These are phyloP conservation scores for Suaeda aralocaspica DNA, from an alignment of 148 eudicot genomes.

Conservation along the genomic window DNA sequence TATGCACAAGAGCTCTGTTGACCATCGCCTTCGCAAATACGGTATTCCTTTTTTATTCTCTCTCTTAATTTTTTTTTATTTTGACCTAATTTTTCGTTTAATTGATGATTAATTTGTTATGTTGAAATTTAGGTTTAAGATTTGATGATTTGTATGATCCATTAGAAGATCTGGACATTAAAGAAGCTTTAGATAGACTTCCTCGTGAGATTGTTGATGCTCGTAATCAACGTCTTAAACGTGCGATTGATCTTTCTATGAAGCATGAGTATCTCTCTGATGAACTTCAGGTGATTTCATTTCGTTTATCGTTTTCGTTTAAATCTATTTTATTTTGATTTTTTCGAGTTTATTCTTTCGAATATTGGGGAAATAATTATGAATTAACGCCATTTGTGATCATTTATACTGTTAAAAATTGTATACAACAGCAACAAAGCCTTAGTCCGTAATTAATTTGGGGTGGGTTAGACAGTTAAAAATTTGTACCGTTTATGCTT, in stretches of 20 bases:
- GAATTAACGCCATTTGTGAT: too few species aligned
- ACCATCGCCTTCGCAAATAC: slow-evolving; percentile 65
- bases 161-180: slow-evolving; percentile 64
- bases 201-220: slow-evolving; percentile 90
- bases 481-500: too few species aligned
- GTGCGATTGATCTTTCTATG: slow-evolving; percentile 90
- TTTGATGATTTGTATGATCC: slow-evolving; percentile 83
- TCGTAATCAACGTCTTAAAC: slow-evolving; percentile 85
- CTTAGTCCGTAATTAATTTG: too few species aligned
- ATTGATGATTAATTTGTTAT: neutral
- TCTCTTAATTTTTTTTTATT: neutral
- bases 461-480: too few species aligned
- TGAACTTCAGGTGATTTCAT: slow-evolving; percentile 60
- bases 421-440: too few species aligned
- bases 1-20: slow-evolving; percentile 62
- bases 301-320: neutral
- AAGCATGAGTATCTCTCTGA: slow-evolving; percentile 79
- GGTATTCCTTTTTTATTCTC: slow-evolving; percentile 32
- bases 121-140: slow-evolving; percentile 47
- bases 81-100: neutral
- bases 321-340: neutral
- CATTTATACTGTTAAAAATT: too few species aligned
- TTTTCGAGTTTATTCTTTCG: too few species aligned
- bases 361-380: too few species aligned
- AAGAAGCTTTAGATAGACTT: slow-evolving; percentile 78